phyloP scores from a whole-genome alignment of 2,329 filamentous ascomycete genomes.

The Cadophora gregata region DNA sequence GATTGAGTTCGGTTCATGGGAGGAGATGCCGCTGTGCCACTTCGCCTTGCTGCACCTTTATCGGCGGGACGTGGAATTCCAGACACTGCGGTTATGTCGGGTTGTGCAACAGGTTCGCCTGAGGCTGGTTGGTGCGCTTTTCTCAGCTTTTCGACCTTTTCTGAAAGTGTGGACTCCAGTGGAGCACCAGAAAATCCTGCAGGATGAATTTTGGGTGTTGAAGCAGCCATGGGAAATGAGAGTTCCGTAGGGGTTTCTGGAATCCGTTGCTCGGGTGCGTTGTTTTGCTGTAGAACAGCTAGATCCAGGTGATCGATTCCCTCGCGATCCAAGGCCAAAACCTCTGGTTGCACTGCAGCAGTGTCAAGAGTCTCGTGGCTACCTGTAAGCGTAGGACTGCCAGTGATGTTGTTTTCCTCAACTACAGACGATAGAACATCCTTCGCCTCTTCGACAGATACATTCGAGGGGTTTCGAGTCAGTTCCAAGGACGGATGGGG shows the following conservation, averaged over 20 bases:
- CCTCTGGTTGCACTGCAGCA: slow-evolving; percentile 24
- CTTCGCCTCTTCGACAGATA: slow-evolving; percentile 67
- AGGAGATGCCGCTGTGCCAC: slow-evolving; percentile 38
- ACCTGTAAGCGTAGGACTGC: not conserved
- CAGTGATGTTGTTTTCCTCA: slow-evolving; percentile 53
- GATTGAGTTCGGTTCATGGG: slow-evolving; percentile 44
- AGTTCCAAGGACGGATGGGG: slow-evolving; percentile 43
- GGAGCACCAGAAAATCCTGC: slow-evolving; percentile 22
- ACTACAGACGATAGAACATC: slow-evolving; percentile 69
- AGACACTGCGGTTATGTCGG: slow-evolving; percentile 43
- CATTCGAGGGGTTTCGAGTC: slow-evolving; percentile 41
- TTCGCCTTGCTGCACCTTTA: slow-evolving; percentile 36
- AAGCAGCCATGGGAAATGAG: slow-evolving; percentile 19
- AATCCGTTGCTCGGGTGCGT: slow-evolving; percentile 18
- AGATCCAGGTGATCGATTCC: slow-evolving; percentile 67
- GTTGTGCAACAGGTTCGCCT: slow-evolving; percentile 22
- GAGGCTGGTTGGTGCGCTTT: slow-evolving; percentile 31
- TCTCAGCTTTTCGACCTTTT: slow-evolving; percentile 42
- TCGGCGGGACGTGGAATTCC: slow-evolving; percentile 44
- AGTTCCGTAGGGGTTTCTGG: slow-evolving; percentile 28
- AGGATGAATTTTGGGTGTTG: slow-evolving; percentile 16
- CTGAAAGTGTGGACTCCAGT: slow-evolving; percentile 38
- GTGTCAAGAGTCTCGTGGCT: not conserved
- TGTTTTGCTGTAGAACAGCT: slow-evolving; percentile 48
- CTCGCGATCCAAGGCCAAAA: slow-evolving; percentile 53